These are phyloP conservation scores for Periconia macrospinosa DNA, from an alignment of 2,329 filamentous ascomycete species.

Conservation along the genomic window DNA sequence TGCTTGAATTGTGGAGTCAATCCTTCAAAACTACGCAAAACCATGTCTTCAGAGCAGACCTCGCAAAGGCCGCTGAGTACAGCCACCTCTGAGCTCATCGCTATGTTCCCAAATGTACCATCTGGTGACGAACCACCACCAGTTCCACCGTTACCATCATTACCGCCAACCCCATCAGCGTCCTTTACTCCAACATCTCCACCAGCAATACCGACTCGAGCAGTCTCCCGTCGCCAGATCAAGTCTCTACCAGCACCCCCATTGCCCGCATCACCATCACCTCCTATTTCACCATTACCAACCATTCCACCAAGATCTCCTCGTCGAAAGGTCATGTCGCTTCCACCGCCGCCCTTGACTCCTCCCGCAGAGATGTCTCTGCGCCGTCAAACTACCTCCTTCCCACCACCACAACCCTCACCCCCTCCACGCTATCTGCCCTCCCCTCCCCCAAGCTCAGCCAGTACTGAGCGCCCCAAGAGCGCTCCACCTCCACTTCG, in stretches of 20 bases:
- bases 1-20: neutral
- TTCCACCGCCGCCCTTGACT: neutral
- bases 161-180: neutral
- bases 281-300: neutral
- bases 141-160: neutral
- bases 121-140: neutral
- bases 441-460: neutral
- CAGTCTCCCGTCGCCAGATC: neutral
- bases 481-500: neutral
- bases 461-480: neutral
- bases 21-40: neutral
- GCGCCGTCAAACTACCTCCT: neutral
- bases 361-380: neutral
- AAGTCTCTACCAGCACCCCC: neutral
- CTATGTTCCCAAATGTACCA: neutral
- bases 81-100: neutral
- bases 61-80: neutral
- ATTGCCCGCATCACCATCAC: neutral
- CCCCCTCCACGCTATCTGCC: too few species aligned
- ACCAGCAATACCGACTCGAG: neutral
- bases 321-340: neutral
- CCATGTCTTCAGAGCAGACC: neutral
- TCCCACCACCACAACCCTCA: neutral
- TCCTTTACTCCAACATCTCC: neutral
- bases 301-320: neutral